Base-by-base conservation (phyloP, 1,139 yeast genomes). In the Candida smagusa region DNA sequence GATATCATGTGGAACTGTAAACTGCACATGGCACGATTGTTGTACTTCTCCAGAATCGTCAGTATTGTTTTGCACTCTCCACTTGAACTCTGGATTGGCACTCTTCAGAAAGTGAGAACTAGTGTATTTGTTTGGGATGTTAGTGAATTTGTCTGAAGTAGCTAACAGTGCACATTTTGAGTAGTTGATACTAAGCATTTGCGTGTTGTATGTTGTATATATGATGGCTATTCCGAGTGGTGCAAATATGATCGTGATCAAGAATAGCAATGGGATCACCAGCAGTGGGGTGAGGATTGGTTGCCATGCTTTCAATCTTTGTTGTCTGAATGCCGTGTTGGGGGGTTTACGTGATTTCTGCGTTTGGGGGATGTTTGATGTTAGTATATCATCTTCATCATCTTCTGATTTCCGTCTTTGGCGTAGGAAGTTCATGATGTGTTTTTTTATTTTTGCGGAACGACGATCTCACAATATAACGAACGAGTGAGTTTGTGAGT, bases 261-360 rank as follows among this genome's bases (percentile, higher is more conserved):
- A 45, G 13, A 83, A 63, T 28, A 84, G 61, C 23, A 84, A 61
- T 3, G 92, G 92, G 19, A 84, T 68, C 37, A 84, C 89, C n/a
- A 84, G 74, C 47, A 77, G 80, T 3, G 92, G 90, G 1, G 89
- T 81, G 40, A 84, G 68, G 33, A 84, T 81, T 0, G 92, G 92
- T 59, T 84, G 92, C 92, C 92, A 84, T 41, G 92, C 84, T 54
- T 83, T 82, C 38, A 71, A 58, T 42, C 75, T 44, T 50, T 71
- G 77, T 53, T 84, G 94, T 52, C 90, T 74, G 53, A 84, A 84
- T 2, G 92, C 92, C 3, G 92, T 84, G 55, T 84, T 85, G 52
- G 81, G 83, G 9, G 85, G 89, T 52, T 81, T 79, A 44, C 86
- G 64, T 3, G 83, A 77, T 48, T 76, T 79, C 31, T 62, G 64